These are phyloP conservation scores for Endotrypanum monterogeii DNA, from an alignment of 208 protist species.

Conservation along the genomic window DNA sequence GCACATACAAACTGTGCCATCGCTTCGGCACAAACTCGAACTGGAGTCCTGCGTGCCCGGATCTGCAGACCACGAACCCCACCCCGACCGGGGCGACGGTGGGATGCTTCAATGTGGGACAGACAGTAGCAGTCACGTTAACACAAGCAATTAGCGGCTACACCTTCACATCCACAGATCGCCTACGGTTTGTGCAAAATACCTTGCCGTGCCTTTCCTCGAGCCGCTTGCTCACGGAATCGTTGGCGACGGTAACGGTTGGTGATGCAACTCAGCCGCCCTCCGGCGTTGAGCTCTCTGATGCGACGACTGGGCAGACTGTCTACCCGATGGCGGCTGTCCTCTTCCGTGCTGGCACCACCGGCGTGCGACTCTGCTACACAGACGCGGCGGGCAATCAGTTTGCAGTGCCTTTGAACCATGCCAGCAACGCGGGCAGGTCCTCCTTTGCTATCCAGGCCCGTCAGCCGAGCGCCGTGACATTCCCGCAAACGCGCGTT, in stretches of 20 bases:
- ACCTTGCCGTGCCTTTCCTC: constrained; percentile 49
- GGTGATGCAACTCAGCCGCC: constrained; percentile 46
- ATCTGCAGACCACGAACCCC: constrained; percentile 36
- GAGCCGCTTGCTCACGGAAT: constrained; percentile 25
- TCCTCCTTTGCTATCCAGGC: constrained; percentile 48
- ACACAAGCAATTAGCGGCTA: constrained; percentile 35
- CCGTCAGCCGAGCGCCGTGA: constrained; percentile 42
- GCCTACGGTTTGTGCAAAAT: constrained; percentile 58
- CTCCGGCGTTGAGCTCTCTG: constrained; percentile 38
- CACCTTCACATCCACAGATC: constrained; percentile 39
- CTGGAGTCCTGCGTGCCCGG: constrained; percentile 83
- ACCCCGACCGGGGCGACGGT: constrained; percentile 45
- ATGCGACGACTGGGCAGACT: constrained; percentile 19
- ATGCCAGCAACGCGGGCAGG: constrained; percentile 16
- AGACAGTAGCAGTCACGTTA: constrained; percentile 46
- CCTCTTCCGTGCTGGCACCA: constrained; percentile 62
- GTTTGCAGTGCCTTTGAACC: constrained; percentile 74
- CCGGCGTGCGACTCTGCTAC: constrained; percentile 76
- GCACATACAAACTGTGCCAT: constrained; percentile 87
- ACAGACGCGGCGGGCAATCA: constrained; percentile 73
- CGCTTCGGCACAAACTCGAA: constrained; percentile 61
- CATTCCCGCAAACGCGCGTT: constrained; percentile 22
- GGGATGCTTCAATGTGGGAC: constrained; percentile 72
- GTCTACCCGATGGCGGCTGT: constrained; percentile 46
- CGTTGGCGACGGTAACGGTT: constrained; percentile 46